Evolutionary conservation across 768 basidiomycete genomes (phyloP).

Genomic region (Tephrocybe sp.): DNA sequence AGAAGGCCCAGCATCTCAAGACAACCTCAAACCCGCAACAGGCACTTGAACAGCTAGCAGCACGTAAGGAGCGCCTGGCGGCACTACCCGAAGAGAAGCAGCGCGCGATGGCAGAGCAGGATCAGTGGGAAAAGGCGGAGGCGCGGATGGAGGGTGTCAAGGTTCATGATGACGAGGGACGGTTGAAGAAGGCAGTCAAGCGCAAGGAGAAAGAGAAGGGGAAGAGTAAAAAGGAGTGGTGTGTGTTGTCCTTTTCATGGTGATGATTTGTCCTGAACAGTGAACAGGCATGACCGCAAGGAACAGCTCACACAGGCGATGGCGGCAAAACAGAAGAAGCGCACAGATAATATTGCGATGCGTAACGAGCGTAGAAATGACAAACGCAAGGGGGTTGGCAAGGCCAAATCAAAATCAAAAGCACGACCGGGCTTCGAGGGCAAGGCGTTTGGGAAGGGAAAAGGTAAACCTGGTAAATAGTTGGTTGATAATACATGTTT

Average conservation of each 20-base stretch:
- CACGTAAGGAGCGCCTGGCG: conserved; percentile 77
- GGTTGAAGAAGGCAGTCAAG: conserved; percentile 92
- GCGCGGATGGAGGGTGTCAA: conserved; percentile 89
- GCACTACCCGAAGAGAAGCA: conserved; percentile 82
- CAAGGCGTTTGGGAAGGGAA: conserved; percentile 68
- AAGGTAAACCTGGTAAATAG: conserved; percentile 29
- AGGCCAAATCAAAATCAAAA: conserved; percentile 59
- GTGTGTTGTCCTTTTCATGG: conserved; percentile 16
- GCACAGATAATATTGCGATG: conserved; percentile 86
- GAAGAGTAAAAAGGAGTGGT: conserved; percentile 89
- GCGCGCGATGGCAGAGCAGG: conserved; percentile 74
- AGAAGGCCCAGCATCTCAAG: conserved; percentile 57
- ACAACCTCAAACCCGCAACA: conserved; percentile 80
- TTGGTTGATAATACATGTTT: background rate
- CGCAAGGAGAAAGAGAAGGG: conserved; percentile 87
- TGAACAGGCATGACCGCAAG: conserved; percentile 81
- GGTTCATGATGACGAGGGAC: conserved; percentile 80
- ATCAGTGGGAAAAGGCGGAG: conserved; percentile 90
- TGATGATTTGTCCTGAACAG: background rate
- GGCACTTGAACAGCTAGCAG: conserved; percentile 78
- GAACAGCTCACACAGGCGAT: conserved; percentile 71
- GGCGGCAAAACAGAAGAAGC: conserved; percentile 89
- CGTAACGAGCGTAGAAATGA: conserved; percentile 79
- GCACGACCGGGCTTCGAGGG: conserved; percentile 88
- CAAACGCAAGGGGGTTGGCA: conserved; percentile 52